These are phyloP conservation scores for Rhodotorula sp. DNA, from an alignment of 1,284 basidiomycete species.

Conservation along the genomic window DNA sequence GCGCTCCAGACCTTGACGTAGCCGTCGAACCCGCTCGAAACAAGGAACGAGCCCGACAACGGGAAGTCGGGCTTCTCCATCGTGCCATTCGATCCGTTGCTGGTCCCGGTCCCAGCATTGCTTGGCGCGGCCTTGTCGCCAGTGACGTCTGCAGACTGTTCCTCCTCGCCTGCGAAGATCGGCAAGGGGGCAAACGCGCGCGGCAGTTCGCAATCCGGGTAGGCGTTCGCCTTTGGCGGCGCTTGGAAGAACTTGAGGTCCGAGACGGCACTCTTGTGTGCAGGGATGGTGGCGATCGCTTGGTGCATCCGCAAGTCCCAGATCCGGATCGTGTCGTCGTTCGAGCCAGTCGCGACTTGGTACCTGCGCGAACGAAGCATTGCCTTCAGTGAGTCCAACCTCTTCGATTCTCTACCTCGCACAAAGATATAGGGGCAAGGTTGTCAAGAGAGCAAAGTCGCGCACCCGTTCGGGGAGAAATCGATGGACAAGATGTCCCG, in stretches of 20 bases:
- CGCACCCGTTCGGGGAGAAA: conserved; percentile 92
- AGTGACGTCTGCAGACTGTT: conserved; percentile 18
- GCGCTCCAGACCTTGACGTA: conserved; percentile 95
- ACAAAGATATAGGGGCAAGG: background rate
- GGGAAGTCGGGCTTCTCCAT: conserved; percentile 33
- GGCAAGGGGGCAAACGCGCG: conserved; percentile 28
- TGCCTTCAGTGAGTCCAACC: too few species aligned
- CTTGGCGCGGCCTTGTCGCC: background rate
- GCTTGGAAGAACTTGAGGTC: conserved; percentile 87
- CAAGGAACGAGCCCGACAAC: conserved; percentile 80
- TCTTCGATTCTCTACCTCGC: background rate
- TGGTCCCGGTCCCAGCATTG: conserved; percentile 7
- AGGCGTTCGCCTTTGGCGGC: conserved; percentile 51
- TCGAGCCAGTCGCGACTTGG: conserved; percentile 93
- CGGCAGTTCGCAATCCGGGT: conserved; percentile 21
- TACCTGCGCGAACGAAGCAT: conserved; percentile 61
- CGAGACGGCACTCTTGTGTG: conserved; percentile 89
- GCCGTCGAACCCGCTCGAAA: conserved; percentile 91
- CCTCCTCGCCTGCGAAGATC: conserved; percentile 46
- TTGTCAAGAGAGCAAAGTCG: conserved; percentile 11
- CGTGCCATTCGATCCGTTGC: conserved; percentile 4
- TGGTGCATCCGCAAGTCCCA: conserved; percentile 95
- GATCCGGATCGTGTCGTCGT: conserved; percentile 95
- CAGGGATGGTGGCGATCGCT: conserved; percentile 93
- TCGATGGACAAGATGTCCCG: conserved; percentile 87